Evolutionary conservation across 495 filamentous ascomycete genomes (phyloP).

Genomic region (Penicillium soppii): DNA sequence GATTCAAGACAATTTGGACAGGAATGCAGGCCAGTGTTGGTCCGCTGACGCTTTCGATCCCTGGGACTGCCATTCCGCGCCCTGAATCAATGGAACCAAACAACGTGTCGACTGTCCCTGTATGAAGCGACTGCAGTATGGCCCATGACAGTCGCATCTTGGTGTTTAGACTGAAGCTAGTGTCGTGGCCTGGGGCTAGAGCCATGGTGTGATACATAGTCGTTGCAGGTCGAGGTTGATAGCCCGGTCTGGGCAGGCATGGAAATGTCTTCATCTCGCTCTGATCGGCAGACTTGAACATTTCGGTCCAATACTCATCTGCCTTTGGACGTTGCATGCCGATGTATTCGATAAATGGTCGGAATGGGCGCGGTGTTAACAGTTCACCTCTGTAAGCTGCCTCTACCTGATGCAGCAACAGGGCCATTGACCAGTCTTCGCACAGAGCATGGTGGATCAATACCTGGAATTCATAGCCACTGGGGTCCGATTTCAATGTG

Average conservation of each 20-base stretch:
- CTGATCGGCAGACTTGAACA: slow-evolving; percentile 2
- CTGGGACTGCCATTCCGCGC: background rate
- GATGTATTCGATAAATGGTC: slow-evolving; percentile 17
- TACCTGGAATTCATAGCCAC: no score
- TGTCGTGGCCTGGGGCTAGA: background rate
- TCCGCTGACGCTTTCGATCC: background rate
- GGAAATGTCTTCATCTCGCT: slow-evolving; percentile 3
- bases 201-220: background rate
- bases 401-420: slow-evolving; percentile 10
- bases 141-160: slow-evolving; percentile 1
- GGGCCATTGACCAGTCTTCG: slow-evolving; percentile 15
- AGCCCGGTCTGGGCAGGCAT: background rate
- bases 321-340: background rate
- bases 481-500: no score
- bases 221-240: background rate
- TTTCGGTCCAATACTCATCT: slow-evolving; percentile 6
- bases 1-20: background rate
- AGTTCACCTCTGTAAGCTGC: slow-evolving; percentile 10
- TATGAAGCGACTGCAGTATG: background rate
- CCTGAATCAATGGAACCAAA: background rate
- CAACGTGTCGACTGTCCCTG: background rate
- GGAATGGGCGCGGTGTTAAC: slow-evolving; percentile 8
- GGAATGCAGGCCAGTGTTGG: background rate
- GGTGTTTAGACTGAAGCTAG: slow-evolving; percentile 1
- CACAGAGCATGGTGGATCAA: slow-evolving; percentile 19